Conservation (phyloP, 2,329 filamentous ascomycete species). For the Leptographium procerum region DNA sequence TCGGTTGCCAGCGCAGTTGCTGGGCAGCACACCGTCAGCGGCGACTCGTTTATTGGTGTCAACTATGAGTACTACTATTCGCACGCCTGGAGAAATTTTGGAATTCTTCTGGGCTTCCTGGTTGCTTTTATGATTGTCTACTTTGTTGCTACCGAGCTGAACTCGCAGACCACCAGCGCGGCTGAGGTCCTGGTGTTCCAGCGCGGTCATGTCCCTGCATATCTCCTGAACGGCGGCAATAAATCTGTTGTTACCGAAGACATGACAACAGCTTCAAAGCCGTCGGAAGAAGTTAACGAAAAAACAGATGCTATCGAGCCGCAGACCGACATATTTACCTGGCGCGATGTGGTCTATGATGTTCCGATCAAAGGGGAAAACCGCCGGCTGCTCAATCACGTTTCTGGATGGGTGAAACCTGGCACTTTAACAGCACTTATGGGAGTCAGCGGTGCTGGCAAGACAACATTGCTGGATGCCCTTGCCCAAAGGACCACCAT, state of each 20-base stretch:
- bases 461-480: constrained; percentile 80
- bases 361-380: constrained; percentile 67
- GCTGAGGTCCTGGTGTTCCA: constrained; percentile 8
- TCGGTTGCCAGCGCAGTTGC: constrained; percentile 44
- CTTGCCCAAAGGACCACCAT: constrained; percentile 78
- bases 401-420: constrained; percentile 89
- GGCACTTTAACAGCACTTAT: constrained; percentile 86
- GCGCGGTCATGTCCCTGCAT: constrained; percentile 44
- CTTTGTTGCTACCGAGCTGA: constrained; percentile 41
- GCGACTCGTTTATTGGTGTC: constrained; percentile 43
- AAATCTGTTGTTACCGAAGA: neutral
- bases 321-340: constrained; percentile 74
- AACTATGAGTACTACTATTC: constrained; percentile 48
- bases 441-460: constrained; percentile 84
- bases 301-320: constrained; percentile 21
- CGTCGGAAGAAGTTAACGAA: neutral
- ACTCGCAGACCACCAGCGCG: neutral
- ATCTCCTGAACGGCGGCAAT: constrained; percentile 37
- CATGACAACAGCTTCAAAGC: neutral
- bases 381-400: constrained; percentile 70
- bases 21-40: constrained; percentile 40
- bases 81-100: constrained; percentile 57
- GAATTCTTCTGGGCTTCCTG: constrained; percentile 40
- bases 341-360: constrained; percentile 69
- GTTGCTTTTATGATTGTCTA: constrained; percentile 44